A percentile compares a stretch with the other conserved stretches of the same genome.
Conservation (phyloP, 352 stramenopile genomes). For the Phytophthora pinifolia region DNA sequence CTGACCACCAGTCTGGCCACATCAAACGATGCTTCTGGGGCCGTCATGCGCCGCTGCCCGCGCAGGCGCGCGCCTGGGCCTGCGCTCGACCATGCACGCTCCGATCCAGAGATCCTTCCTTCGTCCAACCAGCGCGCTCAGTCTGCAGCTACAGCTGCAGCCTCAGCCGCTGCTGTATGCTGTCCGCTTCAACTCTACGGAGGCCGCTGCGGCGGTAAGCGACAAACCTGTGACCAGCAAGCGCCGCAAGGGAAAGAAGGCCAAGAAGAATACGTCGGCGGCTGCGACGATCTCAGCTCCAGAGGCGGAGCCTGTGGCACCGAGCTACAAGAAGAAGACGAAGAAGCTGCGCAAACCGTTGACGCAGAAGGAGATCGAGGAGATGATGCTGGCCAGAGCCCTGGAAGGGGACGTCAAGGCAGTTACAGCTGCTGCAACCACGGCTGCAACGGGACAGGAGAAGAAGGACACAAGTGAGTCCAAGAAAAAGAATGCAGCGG, state of each 20-base stretch:
- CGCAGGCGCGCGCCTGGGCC: conserved; percentile 14
- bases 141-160: conserved; percentile 1
- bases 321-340: conserved; percentile 13
- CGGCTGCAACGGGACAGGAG: background rate
- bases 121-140: background rate
- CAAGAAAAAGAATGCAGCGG: conserved; percentile 3
- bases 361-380: conserved; percentile 38
- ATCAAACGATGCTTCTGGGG: conserved; percentile 21
- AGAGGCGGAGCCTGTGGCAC: conserved; percentile 5
- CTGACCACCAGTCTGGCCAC: too few relatives aligned
- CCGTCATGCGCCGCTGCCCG: conserved; percentile 15
- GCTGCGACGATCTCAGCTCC: conserved; percentile 1
- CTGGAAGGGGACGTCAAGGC: conserved; percentile 19
- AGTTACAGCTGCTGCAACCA: background rate
- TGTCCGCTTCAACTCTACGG: conserved; percentile 14
- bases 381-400: conserved; percentile 34
- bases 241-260: conserved; percentile 30
- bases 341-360: conserved; percentile 18
- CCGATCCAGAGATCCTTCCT: conserved; percentile 3
- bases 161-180: background rate
- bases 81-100: conserved; percentile 1
- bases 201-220: conserved; percentile 1
- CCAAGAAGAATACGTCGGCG: conserved; percentile 27
- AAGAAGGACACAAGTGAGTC: conserved; percentile 12
- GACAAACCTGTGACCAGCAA: conserved; percentile 33